Conservation (phyloP, 2,329 filamentous ascomycete genomes). For the Arthrobotrys megalospora region DNA sequence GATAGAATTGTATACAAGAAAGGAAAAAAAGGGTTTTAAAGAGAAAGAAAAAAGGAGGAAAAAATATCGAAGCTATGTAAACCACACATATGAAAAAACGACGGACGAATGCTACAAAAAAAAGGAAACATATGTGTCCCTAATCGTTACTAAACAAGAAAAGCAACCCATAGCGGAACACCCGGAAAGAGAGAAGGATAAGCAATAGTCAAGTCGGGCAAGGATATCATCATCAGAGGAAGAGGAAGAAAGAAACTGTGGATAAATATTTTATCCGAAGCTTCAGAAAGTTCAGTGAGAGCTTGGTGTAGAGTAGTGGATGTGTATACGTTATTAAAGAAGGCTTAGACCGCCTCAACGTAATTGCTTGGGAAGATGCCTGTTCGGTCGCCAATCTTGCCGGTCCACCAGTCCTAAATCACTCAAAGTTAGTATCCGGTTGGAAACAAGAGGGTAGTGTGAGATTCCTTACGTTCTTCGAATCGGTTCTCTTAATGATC, state of each 20-base stretch:
- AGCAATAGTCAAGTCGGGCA: neutral
- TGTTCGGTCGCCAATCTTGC: slow-evolving; percentile 84
- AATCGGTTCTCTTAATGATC: slow-evolving; percentile 93
- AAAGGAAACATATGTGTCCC: neutral
- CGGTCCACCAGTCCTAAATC: slow-evolving; percentile 76
- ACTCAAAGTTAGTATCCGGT: slow-evolving; percentile 18
- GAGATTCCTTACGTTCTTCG: slow-evolving; percentile 77
- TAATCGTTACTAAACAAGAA: slow-evolving; percentile 6
- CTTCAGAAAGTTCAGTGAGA: neutral
- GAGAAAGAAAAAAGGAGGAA: slow-evolving; percentile 5
- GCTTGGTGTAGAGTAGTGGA: neutral
- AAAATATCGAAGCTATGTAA: neutral
- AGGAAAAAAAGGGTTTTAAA: slow-evolving; percentile 2
- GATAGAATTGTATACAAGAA: slow-evolving; percentile 21
- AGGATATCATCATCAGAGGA: slow-evolving; percentile 10
- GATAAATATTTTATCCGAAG: neutral
- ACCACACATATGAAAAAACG: neutral
- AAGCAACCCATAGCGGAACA: slow-evolving; percentile 8
- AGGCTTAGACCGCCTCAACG: slow-evolving; percentile 64
- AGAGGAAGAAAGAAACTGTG: neutral
- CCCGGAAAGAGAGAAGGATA: neutral
- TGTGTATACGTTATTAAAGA: neutral
- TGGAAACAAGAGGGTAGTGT: slow-evolving; percentile 3
- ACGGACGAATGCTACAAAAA: neutral
- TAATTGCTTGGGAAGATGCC: slow-evolving; percentile 83